Evolutionary conservation across 805 yeast species (phyloP), one percentile per base, ranked within the genome.

Genomic region (Saccharomycopsis fodiens): DNA sequence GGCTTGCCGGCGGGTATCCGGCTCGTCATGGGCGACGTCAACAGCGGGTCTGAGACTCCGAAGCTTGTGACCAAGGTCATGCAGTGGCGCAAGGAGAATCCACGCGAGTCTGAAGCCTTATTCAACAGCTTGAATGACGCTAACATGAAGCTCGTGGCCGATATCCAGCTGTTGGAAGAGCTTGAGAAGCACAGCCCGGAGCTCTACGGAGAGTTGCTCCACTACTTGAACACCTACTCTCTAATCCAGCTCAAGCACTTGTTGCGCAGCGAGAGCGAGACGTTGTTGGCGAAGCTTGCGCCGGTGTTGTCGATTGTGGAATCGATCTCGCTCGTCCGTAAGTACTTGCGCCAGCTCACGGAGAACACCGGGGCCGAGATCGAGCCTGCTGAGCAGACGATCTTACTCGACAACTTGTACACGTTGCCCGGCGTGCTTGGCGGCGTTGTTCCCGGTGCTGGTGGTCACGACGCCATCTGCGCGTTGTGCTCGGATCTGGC

Each of bases 381-480:
- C 41, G 97, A 93, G 62, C 98, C 98, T 0, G 62, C 58, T 1
- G 66, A 71, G 17, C 98, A 93, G 62, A 85, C 96, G 0, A 49
- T 54, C 1, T 67, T 93, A 4, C 64, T 93, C 5, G 78, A 91
- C 57, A 60, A 66, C 15, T 78, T 84, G 47, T 60, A 70, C 35
- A 53, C 61, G 6, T 58, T 85, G 17, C 67, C 67, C 0, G 98
- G 98, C 13, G 93, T 87, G 25, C 55, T 91, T 16, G 95, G 96
- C 0, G 97, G 96, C n/a, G 89, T 93, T 29, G 95, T 93, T 3
- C 98, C 98, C 0, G 98, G 98, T 2, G 98, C 98, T 0, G 98
- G 98, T 22, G 98, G 98, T 0, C 84, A 79, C 59, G 98, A 93
- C 66, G 98, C 98, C 1, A 76, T 93, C 16, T 76, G 94, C 46